A percentile compares a stretch with the other conserved stretches of the same genome.
phyloP scores from a whole-genome alignment of 257 asterid species.

The Linaria vulgaris region DNA sequence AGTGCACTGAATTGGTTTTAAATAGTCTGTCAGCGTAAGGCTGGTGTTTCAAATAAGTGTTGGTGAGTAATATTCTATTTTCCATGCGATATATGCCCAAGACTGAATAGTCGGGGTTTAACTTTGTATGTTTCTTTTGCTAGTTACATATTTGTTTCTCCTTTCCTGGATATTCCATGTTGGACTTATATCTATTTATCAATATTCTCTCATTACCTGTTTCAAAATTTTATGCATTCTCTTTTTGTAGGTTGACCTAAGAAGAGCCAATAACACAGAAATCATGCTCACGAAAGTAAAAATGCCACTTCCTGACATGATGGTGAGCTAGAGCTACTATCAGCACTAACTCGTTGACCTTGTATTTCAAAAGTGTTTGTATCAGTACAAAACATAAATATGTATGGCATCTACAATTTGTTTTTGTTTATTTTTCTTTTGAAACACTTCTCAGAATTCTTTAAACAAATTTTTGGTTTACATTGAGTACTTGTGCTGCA shows the following conservation, averaged over 20 bases:
- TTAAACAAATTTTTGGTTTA: conserved; percentile 11
- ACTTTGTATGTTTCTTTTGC: too few species aligned
- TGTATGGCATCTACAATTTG: conserved; percentile 17
- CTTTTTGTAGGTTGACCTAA: conserved; percentile 76
- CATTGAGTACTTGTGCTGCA: conserved; percentile 3
- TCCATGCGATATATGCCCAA: too few species aligned
- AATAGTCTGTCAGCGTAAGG: too few species aligned
- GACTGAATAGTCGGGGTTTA: too few species aligned
- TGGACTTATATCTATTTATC: conserved; percentile 8
- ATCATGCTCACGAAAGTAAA: conserved; percentile 99
- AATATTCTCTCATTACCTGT: conserved; percentile 13
- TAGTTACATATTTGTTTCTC: too few species aligned
- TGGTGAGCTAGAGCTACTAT: conserved; percentile 57
- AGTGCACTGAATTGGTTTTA: not conserved
- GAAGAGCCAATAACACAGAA: conserved; percentile 98
- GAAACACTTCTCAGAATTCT: not conserved
- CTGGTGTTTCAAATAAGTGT: too few species aligned
- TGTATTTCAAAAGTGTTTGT: conserved; percentile 11
- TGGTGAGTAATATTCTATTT: too few species aligned
- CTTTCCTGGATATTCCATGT: too few species aligned
- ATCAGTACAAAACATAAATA: not conserved
- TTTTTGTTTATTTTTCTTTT: not conserved
- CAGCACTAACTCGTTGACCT: conserved; percentile 8
- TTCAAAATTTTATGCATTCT: conserved; percentile 24
- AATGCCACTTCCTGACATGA: conserved; percentile 99